Evolutionary conservation across 1,139 yeast genomes (phyloP).

Genomic region (Diutina rugosa): DNA sequence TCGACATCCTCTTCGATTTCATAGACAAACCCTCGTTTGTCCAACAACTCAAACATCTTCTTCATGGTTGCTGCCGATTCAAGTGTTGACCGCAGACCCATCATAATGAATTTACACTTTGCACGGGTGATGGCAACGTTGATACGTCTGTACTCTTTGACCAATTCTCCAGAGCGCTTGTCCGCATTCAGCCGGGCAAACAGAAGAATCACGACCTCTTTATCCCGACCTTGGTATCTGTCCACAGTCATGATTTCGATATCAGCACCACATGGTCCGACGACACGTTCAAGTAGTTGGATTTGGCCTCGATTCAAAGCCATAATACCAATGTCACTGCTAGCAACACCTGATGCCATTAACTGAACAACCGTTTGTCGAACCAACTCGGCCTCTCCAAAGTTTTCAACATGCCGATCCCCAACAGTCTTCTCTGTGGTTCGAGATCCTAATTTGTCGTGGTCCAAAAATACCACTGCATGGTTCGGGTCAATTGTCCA

Average conservation of each 20-base stretch:
- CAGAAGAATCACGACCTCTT: constrained; percentile 79
- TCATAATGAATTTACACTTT: constrained; percentile 62
- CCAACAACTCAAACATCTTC: constrained; percentile 50
- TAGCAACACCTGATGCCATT: constrained; percentile 44
- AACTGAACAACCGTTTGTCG: constrained; percentile 51
- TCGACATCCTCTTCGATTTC: constrained; percentile 35
- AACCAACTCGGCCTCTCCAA: constrained; percentile 55
- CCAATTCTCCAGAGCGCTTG: constrained; percentile 60
- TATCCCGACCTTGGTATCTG: constrained; percentile 92
- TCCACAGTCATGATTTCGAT: constrained; percentile 88
- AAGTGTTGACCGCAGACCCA: constrained; percentile 67
- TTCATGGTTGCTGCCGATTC: constrained; percentile 40
- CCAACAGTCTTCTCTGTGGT: not conserved
- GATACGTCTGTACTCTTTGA: constrained; percentile 82
- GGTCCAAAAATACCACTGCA: constrained; percentile 3
- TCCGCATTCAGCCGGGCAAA: constrained; percentile 69
- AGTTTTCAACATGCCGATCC: constrained; percentile 40
- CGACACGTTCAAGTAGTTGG: constrained; percentile 32
- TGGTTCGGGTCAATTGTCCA: not conserved
- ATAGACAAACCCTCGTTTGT: constrained; percentile 52
- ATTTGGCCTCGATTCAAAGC: constrained; percentile 81
- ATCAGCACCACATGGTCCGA: constrained; percentile 18
- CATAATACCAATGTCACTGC: constrained; percentile 66
- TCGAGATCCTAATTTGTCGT: not conserved
- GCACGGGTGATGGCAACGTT: constrained; percentile 95